These are phyloP conservation scores for Nematocida sp. DNA, from an alignment of 371 early-diverging fungal genomes.

Conservation along the genomic window DNA sequence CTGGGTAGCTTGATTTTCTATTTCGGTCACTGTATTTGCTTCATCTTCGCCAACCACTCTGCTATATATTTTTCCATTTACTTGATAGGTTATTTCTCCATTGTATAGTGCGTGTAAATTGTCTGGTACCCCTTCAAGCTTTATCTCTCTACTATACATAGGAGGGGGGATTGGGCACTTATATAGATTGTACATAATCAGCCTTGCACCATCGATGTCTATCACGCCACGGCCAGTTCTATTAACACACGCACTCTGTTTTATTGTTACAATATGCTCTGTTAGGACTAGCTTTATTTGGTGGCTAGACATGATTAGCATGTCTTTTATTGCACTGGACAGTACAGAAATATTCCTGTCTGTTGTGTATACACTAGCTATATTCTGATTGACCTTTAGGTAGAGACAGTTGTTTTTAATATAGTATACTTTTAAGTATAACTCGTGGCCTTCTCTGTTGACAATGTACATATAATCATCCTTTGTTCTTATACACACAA, in stretches of 20 bases:
- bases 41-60: not conserved
- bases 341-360: not conserved
- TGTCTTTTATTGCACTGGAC: not conserved
- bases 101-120: not conserved
- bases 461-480: slow-evolving; percentile 39
- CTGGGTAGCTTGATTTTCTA: not conserved
- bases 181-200: slow-evolving; percentile 12
- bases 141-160: not conserved
- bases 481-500: slow-evolving; percentile 1
- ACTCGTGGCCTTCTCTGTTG: not conserved
- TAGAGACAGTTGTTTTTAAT: slow-evolving; percentile 58
- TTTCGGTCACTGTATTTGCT: not conserved
- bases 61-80: not conserved
- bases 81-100: not conserved
- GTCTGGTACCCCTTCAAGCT: slow-evolving; percentile 6
- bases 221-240: slow-evolving; percentile 35
- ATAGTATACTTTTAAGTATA: slow-evolving; percentile 43
- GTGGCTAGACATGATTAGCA: not conserved
- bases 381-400: slow-evolving; percentile 13
- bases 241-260: slow-evolving; percentile 13
- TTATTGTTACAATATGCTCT: not conserved
- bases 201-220: slow-evolving; percentile 27
- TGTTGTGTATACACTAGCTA: not conserved
- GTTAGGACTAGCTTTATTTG: not conserved
- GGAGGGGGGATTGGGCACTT: slow-evolving; percentile 42